These are phyloP conservation scores for Aspergillus pseudoglaucus DNA, from an alignment of 2,329 filamentous ascomycete genomes.

Conservation along the genomic window DNA sequence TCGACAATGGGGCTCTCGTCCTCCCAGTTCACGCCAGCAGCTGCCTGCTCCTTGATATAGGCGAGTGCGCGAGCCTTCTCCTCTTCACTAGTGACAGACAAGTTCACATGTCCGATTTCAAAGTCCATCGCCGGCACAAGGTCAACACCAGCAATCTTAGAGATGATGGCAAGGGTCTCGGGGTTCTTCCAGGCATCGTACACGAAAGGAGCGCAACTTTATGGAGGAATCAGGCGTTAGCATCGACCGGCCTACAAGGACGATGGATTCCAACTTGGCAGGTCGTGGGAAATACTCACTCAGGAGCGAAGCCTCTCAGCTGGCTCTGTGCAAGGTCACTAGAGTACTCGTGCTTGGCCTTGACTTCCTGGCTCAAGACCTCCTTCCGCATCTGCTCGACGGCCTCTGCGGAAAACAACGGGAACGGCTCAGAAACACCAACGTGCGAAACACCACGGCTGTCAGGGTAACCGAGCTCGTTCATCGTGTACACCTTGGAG, in stretches of 20 bases:
- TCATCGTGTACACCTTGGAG: constrained; percentile 52
- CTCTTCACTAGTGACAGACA: constrained; percentile 46
- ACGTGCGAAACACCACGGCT: constrained; percentile 54
- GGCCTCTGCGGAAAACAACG: constrained; percentile 56
- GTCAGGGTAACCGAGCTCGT: constrained; percentile 52
- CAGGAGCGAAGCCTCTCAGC: constrained; percentile 49
- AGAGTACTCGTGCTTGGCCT: constrained; percentile 51
- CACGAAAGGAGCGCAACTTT: constrained; percentile 57
- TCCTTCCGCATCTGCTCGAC: constrained; percentile 57
- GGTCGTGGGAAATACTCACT: constrained; percentile 40
- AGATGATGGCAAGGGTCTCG: constrained; percentile 43
- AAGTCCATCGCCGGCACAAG: constrained; percentile 49
- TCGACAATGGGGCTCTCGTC: constrained; percentile 52
- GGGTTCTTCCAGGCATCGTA: constrained; percentile 57
- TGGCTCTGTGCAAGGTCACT: constrained; percentile 55
- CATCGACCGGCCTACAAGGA: not conserved
- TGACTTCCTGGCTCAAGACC: constrained; percentile 53
- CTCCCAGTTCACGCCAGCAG: constrained; percentile 40
- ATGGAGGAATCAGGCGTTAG: not conserved
- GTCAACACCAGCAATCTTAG: constrained; percentile 50
- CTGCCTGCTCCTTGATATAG: constrained; percentile 34
- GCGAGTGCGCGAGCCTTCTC: constrained; percentile 40
- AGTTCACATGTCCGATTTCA: constrained; percentile 53
- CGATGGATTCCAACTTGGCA: no score
- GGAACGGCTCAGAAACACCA: constrained; percentile 60